Evolutionary conservation across 108 stramenopile genomes (phyloP), one percentile per base, ranked within the genome.

Genomic region (Cyclotella choctawhatcheeana): DNA sequence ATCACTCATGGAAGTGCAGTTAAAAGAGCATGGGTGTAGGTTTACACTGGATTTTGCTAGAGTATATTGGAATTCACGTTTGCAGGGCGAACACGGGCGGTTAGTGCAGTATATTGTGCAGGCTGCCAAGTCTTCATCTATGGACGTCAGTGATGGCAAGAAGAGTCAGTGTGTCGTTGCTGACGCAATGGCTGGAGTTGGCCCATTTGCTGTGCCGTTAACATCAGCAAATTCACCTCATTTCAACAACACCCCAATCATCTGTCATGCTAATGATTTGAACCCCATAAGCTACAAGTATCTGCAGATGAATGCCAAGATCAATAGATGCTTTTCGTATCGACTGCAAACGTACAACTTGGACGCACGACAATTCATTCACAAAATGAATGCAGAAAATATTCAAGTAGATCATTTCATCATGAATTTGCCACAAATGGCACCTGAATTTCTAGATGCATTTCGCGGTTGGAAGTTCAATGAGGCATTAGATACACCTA

Each of bases 1-100:
- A n/a, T n/a, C n/a, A n/a, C n/a, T n/a, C n/a, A n/a, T n/a, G n/a
- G n/a, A n/a, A n/a, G n/a, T 93, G 12, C 70, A 76, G 10, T 69
- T 97, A 5, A 71, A 75, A 13, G 98, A 99, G 75, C 80, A 89
- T 50, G 97, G 93, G 8, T 56, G 85, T 20, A 64, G 44, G 30
- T 84, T 99, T 33, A 56, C 67, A 35, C 97, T 99, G 61, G 93
- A 99, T 87, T 79, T 97, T 17, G 71, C 77, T 3, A 83, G 96
- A 27, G 98, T 98, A 6, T 99, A 99, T 79, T 99, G 99, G 99
- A 94, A 92, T 71, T 89, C 89, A 24, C 81, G 97, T 5, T 71
- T 98, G 18, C 82, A 89, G 44, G 86, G 89, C 35, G 97, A 98
- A n/a, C n/a, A n/a, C n/a, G n/a, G n/a, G n/a, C n/a, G n/a, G n/a